These are phyloP conservation scores for Geotrichum bryndzae DNA, from an alignment of 1,139 yeast genomes.

Conservation along the genomic window DNA sequence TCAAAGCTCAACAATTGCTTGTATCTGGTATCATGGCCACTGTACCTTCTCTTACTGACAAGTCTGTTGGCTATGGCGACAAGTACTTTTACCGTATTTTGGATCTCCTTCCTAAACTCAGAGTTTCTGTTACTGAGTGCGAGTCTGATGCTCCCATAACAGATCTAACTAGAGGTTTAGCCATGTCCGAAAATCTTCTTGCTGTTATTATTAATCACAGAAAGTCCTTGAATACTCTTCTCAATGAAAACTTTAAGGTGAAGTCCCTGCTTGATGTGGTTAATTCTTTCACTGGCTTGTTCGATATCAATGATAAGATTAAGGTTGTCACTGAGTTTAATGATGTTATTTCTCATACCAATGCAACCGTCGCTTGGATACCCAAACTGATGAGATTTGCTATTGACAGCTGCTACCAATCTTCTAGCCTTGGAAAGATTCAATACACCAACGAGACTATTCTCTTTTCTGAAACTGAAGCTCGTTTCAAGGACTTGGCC, in stretches of 20 bases:
- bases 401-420: constrained; percentile 14
- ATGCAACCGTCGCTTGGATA: constrained; percentile 19
- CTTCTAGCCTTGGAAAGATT: constrained; percentile 13
- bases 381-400: constrained; percentile 21
- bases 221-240: constrained; percentile 4
- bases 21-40: constrained; percentile 58
- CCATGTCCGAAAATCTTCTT: constrained; percentile 70
- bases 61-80: constrained; percentile 47
- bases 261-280: constrained; percentile 9
- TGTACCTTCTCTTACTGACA: constrained; percentile 43
- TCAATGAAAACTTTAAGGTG: constrained; percentile 8
- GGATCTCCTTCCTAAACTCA: constrained; percentile 73
- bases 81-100: constrained; percentile 59
- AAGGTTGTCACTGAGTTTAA: constrained; percentile 3
- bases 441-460: constrained; percentile 11
- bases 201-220: constrained; percentile 41
- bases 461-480: constrained; percentile 15
- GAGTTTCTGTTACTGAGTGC: constrained; percentile 52
- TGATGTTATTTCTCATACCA: constrained; percentile 1
- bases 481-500: constrained; percentile 15
- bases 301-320: constrained; percentile 26
- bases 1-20: constrained; percentile 54
- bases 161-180: constrained; percentile 72
- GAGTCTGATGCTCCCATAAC: constrained; percentile 70
- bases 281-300: constrained; percentile 20